Conservation (phyloP, 179 eudicot genomes). For the Camellia oleifera region DNA sequence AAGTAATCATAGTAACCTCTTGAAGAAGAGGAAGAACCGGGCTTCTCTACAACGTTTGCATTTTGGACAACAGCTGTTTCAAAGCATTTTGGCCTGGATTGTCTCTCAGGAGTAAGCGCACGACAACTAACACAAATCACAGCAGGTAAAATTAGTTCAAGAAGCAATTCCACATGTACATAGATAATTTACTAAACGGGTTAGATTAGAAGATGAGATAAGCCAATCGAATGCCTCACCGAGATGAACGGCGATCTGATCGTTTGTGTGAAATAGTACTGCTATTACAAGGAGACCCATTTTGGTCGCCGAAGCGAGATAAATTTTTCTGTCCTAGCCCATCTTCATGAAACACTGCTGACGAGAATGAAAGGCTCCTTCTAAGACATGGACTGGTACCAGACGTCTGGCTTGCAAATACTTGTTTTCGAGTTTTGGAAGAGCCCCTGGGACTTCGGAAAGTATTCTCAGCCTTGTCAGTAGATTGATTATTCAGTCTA, state of each 20-base stretch:
- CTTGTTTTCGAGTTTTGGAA: constrained; percentile 22
- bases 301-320: constrained; percentile 34
- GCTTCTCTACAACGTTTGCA: constrained; percentile 28
- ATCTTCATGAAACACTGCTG: constrained; percentile 51
- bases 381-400: constrained; percentile 28
- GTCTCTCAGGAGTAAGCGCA: constrained; percentile 65
- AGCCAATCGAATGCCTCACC: constrained; percentile 36
- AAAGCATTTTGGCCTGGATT: constrained; percentile 37
- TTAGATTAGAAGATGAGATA: not conserved
- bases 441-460: constrained; percentile 32
- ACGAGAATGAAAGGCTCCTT: constrained; percentile 80
- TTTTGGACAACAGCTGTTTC: constrained; percentile 24
- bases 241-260: constrained; percentile 43
- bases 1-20: constrained; percentile 36
- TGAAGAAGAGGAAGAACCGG: constrained; percentile 24
- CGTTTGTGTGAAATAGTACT: constrained; percentile 41
- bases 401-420: constrained; percentile 22
- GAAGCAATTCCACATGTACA: constrained; percentile 2
- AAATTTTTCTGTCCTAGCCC: constrained; percentile 30
- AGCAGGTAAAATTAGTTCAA: constrained; percentile 9
- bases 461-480: constrained; percentile 25
- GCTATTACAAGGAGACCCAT: constrained; percentile 59
- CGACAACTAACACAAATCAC: constrained; percentile 35
- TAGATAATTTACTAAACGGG: not conserved
- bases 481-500: constrained; percentile 15